Percentiles rank a stretch among this genome's conserved stretches.
Evolutionary conservation across 129 eudicot genomes (phyloP).

Genomic region (Helianthus annuus): DNA sequence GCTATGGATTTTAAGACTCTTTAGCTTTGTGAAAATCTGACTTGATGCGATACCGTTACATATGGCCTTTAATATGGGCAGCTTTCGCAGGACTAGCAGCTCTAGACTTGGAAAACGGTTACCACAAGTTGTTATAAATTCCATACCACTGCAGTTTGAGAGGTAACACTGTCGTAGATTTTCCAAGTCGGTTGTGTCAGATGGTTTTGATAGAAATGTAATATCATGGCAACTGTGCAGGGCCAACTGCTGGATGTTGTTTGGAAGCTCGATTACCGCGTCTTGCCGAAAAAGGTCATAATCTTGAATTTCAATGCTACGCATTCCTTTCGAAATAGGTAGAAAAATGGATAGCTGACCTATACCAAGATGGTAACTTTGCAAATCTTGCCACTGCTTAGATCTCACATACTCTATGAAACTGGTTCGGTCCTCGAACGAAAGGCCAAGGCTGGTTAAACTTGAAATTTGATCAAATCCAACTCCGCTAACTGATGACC

Average conservation of each 20-base stretch:
- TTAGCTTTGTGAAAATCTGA: conserved; percentile 33
- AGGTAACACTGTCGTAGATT: conserved; percentile 34
- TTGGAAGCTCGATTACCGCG: conserved; percentile 34
- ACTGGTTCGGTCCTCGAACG: conserved; percentile 36
- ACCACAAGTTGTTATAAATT: conserved; percentile 23
- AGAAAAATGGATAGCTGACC: conserved; percentile 32
- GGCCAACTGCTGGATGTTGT: conserved; percentile 40
- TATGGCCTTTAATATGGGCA: conserved; percentile 37
- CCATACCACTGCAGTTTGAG: conserved; percentile 35
- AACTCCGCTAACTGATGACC: conserved; percentile 26
- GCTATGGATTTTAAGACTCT: conserved; percentile 42
- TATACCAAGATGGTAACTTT: conserved; percentile 48
- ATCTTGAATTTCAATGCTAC: conserved; percentile 45
- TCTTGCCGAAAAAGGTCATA: conserved; percentile 29
- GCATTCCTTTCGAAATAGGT: conserved; percentile 26
- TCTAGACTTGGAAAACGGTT: conserved; percentile 35
- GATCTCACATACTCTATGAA: conserved; percentile 43
- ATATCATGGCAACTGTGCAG: conserved; percentile 45
- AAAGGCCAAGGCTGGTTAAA: conserved; percentile 37
- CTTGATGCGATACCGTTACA: conserved; percentile 23
- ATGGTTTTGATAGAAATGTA: conserved; percentile 24
- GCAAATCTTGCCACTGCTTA: conserved; percentile 32
- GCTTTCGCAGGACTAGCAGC: conserved; percentile 35
- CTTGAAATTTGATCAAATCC: conserved; percentile 33
- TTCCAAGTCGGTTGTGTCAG: conserved; percentile 20